These are phyloP conservation scores for Trametes villosa DNA, from an alignment of 768 basidiomycete species.

Conservation along the genomic window DNA sequence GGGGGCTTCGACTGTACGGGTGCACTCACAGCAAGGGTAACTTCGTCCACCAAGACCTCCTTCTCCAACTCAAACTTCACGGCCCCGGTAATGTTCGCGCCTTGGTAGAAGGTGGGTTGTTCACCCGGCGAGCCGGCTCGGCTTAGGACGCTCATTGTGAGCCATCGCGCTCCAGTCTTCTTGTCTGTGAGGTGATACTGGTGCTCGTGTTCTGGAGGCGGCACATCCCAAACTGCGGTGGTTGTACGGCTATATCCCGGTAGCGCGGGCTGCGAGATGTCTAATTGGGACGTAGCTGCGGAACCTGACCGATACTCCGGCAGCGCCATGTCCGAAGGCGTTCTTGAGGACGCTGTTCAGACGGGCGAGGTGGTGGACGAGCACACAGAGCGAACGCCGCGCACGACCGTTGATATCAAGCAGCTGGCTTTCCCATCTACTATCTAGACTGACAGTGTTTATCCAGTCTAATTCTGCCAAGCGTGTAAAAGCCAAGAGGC, in stretches of 20 bases:
- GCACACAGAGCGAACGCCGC: background rate
- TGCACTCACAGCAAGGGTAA: slow-evolving; percentile 19
- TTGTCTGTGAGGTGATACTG: background rate
- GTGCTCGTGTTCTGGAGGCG: slow-evolving; percentile 10
- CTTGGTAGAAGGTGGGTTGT: slow-evolving; percentile 15
- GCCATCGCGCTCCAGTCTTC: slow-evolving; percentile 19
- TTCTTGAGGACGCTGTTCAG: no score
- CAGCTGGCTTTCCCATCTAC: background rate
- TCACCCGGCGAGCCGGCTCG: background rate
- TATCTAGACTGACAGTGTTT: background rate
- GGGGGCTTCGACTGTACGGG: no score
- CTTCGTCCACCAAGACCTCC: slow-evolving; percentile 7
- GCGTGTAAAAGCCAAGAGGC: background rate
- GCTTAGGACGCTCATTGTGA: slow-evolving; percentile 12
- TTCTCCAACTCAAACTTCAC: slow-evolving; percentile 16
- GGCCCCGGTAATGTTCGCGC: slow-evolving; percentile 5
- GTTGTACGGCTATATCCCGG: slow-evolving; percentile 1
- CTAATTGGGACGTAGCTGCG: background rate
- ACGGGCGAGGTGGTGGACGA: background rate
- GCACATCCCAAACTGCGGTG: slow-evolving; percentile 6
- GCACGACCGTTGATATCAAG: background rate
- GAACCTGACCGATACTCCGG: background rate
- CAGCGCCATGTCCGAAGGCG: background rate
- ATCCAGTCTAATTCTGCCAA: background rate
- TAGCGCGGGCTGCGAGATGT: background rate